A percentile compares a stretch with the other conserved stretches of the same genome.
Conservation (phyloP, 148 eudicot species). For the Dianthus caryophyllus region DNA sequence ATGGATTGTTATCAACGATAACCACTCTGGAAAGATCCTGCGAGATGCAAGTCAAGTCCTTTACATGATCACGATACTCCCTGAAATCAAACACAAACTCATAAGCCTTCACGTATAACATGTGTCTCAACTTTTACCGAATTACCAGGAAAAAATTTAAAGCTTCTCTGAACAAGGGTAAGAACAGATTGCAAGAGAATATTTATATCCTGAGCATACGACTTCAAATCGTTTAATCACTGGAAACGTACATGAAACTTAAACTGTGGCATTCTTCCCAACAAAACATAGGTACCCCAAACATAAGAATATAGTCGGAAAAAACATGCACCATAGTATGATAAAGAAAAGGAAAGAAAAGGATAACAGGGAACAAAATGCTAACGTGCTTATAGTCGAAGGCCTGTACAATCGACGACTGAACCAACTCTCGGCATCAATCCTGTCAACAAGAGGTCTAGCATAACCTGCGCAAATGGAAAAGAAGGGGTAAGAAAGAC, state of each 20-base stretch:
- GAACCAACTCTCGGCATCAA: conserved; percentile 56
- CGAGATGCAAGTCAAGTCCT: conserved; percentile 73
- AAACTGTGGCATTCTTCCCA: neutral
- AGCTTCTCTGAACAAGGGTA: conserved; percentile 1
- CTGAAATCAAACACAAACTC: conserved; percentile 31
- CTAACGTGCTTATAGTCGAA: conserved; percentile 87
- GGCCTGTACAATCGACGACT: conserved; percentile 75
- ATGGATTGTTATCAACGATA: conserved; percentile 95
- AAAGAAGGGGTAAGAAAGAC: neutral
- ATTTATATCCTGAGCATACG: neutral
- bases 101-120: neutral
- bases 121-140: neutral
- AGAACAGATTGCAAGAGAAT: neutral
- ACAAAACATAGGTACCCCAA: neutral
- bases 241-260: neutral
- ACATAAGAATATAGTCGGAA: neutral
- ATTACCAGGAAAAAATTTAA: no score
- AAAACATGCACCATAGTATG: neutral
- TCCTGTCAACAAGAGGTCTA: conserved; percentile 88
- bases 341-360: neutral
- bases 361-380: conserved; percentile 20
- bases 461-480: conserved; percentile 68
- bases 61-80: conserved; percentile 90
- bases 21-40: conserved; percentile 72
- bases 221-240: neutral